phyloP scores from a whole-genome alignment of 345 rosid species.

The Carallia brachiata region DNA sequence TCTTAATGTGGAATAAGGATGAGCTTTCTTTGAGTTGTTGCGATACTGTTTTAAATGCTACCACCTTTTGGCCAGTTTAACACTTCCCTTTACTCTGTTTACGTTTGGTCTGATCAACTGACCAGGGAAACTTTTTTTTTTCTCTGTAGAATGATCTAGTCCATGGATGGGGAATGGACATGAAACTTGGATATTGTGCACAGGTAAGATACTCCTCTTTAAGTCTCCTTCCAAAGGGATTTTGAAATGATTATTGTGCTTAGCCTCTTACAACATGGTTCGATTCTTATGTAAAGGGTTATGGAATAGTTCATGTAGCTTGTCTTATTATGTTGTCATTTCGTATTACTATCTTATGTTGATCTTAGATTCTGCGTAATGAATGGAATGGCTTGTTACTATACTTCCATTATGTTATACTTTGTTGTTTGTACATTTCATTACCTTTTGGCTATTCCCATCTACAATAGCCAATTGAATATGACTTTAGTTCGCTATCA shows the following conservation, averaged over 20 bases:
- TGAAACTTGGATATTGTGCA: slow-evolving; percentile 97
- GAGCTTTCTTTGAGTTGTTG: too few species aligned
- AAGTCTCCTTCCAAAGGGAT: too few species aligned
- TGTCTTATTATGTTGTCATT: not conserved
- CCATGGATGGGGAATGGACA: slow-evolving; percentile 99
- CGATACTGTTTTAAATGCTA: too few species aligned
- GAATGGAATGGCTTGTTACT: not conserved
- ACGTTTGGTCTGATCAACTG: not conserved
- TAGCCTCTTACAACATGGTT: not conserved
- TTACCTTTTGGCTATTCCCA: too few species aligned
- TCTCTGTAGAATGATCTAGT: slow-evolving; percentile 77
- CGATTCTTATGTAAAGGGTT: not conserved
- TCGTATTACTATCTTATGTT: not conserved
- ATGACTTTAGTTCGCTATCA: too few species aligned
- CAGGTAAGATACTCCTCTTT: slow-evolving; percentile 48
- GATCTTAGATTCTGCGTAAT: not conserved
- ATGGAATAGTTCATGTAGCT: not conserved
- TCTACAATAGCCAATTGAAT: too few species aligned
- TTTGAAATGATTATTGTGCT: too few species aligned
- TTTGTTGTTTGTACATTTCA: too few species aligned
- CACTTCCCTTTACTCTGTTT: not conserved
- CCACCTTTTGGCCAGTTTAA: too few species aligned
- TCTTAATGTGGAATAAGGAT: too few species aligned
- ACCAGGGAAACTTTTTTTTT: not conserved
- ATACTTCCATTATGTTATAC: too few species aligned